These are phyloP conservation scores for Nitzschia putrida DNA, from an alignment of 108 stramenopile species.

Conservation along the genomic window DNA sequence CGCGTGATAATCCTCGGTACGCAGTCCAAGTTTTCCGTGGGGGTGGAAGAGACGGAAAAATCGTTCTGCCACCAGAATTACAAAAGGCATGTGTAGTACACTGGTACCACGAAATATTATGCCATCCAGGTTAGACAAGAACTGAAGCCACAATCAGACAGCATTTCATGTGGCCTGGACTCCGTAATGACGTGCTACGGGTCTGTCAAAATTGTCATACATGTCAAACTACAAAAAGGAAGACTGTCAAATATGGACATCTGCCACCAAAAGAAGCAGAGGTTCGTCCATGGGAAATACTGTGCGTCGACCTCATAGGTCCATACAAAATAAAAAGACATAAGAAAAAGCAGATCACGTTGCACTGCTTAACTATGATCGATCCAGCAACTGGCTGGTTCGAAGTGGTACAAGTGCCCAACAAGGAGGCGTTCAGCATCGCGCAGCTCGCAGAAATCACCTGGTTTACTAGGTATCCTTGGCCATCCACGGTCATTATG, in stretches of 20 bases:
- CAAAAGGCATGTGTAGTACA: background rate
- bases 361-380: too few species aligned
- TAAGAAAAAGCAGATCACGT: constrained; percentile 5
- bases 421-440: constrained; percentile 23
- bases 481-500: constrained; percentile 24
- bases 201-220: constrained; percentile 20
- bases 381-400: constrained; percentile 52
- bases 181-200: constrained; percentile 17
- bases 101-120: constrained; percentile 25
- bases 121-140: constrained; percentile 31
- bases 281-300: constrained; percentile 25
- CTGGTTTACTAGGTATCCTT: constrained; percentile 47
- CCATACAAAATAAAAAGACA: constrained; percentile 37
- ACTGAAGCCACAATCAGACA: constrained; percentile 22
- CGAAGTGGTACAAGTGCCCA: constrained; percentile 39
- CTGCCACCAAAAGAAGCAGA: constrained; percentile 35
- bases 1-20: background rate
- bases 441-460: constrained; percentile 15
- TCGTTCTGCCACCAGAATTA: too few species aligned
- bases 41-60: background rate
- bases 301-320: constrained; percentile 50
- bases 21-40: background rate
- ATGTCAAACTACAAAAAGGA: constrained; percentile 34
- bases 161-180: constrained; percentile 30
- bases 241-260: constrained; percentile 34